phyloP scores from a whole-genome alignment of 106 monocot species.

The Dactylorhiza incarnata region DNA sequence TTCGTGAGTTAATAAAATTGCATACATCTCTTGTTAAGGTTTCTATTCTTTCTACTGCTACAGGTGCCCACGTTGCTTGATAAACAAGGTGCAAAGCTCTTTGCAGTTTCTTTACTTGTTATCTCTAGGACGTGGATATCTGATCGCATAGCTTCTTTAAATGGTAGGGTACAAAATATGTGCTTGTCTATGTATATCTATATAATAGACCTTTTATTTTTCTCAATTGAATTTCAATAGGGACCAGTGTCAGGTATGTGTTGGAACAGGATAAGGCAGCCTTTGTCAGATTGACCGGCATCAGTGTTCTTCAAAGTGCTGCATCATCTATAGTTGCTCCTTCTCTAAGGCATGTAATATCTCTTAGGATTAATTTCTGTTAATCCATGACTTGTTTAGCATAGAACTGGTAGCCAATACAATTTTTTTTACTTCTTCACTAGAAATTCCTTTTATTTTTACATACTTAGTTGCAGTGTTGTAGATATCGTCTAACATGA shows the following conservation, averaged over 20 bases:
- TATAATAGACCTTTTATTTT: not conserved
- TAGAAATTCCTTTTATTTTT: not conserved
- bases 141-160: constrained; percentile 96
- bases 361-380: not conserved
- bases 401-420: not conserved
- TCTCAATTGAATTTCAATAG: constrained; percentile 22
- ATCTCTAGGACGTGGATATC: constrained; percentile 95
- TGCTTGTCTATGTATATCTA: not conserved
- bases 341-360: constrained; percentile 58
- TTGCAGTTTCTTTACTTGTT: constrained; percentile 88
- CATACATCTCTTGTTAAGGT: not conserved
- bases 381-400: not conserved
- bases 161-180: constrained; percentile 41
- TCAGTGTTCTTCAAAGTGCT: constrained; percentile 96
- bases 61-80: constrained; percentile 82
- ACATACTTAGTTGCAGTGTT: too few species aligned
- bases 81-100: constrained; percentile 86
- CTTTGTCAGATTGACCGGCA: constrained; percentile 69
- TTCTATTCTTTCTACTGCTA: constrained; percentile 7
- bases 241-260: constrained; percentile 97
- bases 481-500: too few species aligned
- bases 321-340: constrained; percentile 91
- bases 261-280: constrained; percentile 92
- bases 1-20: not conserved
- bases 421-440: not conserved